phyloP scores from a whole-genome alignment of 768 basidiomycete species.

The Fomitopsis pulvina region DNA sequence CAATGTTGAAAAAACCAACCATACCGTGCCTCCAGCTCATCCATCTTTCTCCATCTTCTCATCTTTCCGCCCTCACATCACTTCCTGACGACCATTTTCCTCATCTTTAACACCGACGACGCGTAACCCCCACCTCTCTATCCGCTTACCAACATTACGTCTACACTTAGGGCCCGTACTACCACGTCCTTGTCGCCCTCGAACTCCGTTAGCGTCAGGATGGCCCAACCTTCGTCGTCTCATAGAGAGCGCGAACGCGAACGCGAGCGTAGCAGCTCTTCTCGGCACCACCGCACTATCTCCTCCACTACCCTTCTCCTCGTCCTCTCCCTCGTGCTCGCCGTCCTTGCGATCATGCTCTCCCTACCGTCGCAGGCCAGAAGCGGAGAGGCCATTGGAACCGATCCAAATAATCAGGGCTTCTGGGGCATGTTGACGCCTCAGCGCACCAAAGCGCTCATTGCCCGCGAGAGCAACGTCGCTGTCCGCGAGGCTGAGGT shows the following conservation, averaged over 20 bases:
- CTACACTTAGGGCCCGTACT: constrained; percentile 51
- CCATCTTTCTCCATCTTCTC: constrained; percentile 17
- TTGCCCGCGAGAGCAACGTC: constrained; percentile 72
- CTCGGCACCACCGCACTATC: constrained; percentile 74
- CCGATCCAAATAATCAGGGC: constrained; percentile 38
- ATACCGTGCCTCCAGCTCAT: constrained; percentile 10
- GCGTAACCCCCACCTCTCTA: constrained; percentile 18
- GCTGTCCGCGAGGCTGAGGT: constrained; percentile 84
- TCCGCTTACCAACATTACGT: constrained; percentile 47
- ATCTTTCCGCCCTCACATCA: constrained; percentile 17
- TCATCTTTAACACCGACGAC: constrained; percentile 10
- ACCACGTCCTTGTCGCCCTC: constrained; percentile 75
- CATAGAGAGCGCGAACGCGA: constrained; percentile 58
- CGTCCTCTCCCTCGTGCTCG: constrained; percentile 78
- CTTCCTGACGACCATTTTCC: constrained; percentile 16
- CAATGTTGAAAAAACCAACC: constrained; percentile 25
- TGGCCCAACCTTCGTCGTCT: constrained; percentile 84
- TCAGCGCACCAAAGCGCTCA: constrained; percentile 74
- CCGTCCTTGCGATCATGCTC: constrained; percentile 87
- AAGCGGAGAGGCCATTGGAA: constrained; percentile 24
- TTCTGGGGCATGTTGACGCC: constrained; percentile 73
- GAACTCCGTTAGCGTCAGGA: constrained; percentile 62
- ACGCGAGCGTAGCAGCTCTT: constrained; percentile 47
- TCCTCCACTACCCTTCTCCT: constrained; percentile 86
- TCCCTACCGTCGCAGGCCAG: constrained; percentile 61